Evolutionary conservation across 1,139 yeast genomes (phyloP).

Genomic region (Citeromyces hawaiiensis): DNA sequence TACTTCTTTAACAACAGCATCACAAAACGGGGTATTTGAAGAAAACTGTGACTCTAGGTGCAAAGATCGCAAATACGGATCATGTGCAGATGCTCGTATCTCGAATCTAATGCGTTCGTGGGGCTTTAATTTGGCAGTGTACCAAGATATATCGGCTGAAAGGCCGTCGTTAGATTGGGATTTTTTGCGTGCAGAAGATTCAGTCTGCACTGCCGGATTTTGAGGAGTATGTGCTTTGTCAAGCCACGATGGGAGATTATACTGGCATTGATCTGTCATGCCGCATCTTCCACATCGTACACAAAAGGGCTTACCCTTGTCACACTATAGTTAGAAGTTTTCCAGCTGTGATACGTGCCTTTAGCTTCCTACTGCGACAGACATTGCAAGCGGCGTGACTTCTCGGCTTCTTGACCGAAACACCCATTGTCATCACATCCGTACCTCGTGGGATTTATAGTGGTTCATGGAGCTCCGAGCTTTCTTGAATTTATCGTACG

Average conservation of each 20-base stretch:
- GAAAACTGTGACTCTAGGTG: neutral
- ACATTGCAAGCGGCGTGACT: conserved; percentile 12
- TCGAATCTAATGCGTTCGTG: neutral
- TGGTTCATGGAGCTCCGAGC: too few species aligned
- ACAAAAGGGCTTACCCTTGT: conserved; percentile 52
- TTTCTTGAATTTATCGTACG: too few species aligned
- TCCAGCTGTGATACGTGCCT: conserved; percentile 6
- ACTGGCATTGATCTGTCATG: conserved; percentile 9
- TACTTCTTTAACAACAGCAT: neutral
- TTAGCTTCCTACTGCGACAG: conserved; percentile 13
- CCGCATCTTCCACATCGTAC: conserved; percentile 25
- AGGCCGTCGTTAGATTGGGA: neutral
- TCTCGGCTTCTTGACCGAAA: conserved; percentile 8
- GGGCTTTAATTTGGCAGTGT: neutral
- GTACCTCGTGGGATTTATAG: neutral
- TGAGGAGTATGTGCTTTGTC: neutral
- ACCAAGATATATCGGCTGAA: conserved; percentile 2
- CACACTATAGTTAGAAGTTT: conserved; percentile 4
- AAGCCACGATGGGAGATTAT: conserved; percentile 9
- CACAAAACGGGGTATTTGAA: neutral
- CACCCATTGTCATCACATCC: neutral
- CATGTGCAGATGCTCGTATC: neutral
- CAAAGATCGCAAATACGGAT: neutral
- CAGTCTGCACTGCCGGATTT: neutral
- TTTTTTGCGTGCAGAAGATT: neutral